Evolutionary conservation across 345 rosid genomes (phyloP).

Genomic region (Boechera retrofracta): DNA sequence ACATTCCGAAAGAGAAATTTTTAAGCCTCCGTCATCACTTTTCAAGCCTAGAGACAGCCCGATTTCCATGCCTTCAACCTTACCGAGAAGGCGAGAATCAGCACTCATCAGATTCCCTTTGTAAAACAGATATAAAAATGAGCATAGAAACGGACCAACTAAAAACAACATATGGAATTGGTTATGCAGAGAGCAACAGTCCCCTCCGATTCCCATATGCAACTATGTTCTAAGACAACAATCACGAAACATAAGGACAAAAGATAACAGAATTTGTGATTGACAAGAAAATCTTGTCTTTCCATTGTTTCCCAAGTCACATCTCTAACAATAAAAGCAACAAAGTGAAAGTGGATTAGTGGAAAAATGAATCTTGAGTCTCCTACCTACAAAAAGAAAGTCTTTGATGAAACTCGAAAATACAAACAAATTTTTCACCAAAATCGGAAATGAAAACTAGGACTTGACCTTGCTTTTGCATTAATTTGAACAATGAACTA

Average conservation of each 20-base stretch:
- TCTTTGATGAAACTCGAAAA: too few species aligned
- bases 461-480: neutral
- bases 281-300: constrained; percentile 9
- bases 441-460: neutral
- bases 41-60: constrained; percentile 86
- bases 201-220: constrained; percentile 10
- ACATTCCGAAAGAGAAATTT: constrained; percentile 67
- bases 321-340: neutral
- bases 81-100: constrained; percentile 58
- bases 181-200: constrained; percentile 3
- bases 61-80: constrained; percentile 99
- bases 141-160: constrained; percentile 40
- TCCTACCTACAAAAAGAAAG: neutral
- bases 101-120: constrained; percentile 55
- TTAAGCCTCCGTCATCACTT: constrained; percentile 73
- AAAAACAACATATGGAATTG: neutral
- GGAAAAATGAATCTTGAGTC: neutral
- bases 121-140: constrained; percentile 45
- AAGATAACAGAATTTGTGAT: neutral
- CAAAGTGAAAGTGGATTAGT: neutral
- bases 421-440: neutral
- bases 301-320: neutral
- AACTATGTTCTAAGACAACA: constrained; percentile 29
- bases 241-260: neutral
- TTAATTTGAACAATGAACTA: constrained; percentile 3